Base-by-base conservation (phyloP, 2,329 filamentous ascomycete genomes). In the Fusarium staphyleae region DNA sequence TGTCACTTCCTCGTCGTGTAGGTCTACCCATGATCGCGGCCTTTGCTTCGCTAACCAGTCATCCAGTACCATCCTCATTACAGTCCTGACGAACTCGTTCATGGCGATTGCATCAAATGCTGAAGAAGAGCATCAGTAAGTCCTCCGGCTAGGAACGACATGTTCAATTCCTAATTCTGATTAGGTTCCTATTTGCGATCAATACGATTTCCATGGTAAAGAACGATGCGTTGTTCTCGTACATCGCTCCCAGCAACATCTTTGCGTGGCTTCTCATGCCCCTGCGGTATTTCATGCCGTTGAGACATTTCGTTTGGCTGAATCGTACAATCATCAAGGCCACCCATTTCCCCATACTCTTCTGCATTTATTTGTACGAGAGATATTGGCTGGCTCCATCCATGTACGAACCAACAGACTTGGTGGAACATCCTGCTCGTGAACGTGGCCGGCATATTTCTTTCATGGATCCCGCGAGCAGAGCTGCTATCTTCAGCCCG, bases 131-230 rank as follows among this genome's bases (percentile, higher is more conserved):
- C 93, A 97, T 57, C 85, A 87, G 78, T 84, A 71, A 65, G 81
- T 69, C 5, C 11, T 11, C 15, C 2, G n/a, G 5, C 3, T 4
- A 1, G 5, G n/a, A 1, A 5, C 9, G 5, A 22, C 22, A 7
- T 11, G 2, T 19, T 15, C 22, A 5, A 11, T 29, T 35, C 56
- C 65, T 28, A 69, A 42, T 14, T 1, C 9, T 26, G 7, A 26
- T 47, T 30, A 84, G 81, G 53, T 97, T 96, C 70, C 76, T 97
- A 3, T 97, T 98, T 69, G 93, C 93, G 0, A 92, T 98, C 72
- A 98, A 97, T 70, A 96, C 93, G 4, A 96, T 97, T 42, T 96
- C 91, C 4, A 96, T 96, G 90, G 93, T 97, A 62, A 98, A 97
- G 73, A 96, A 95, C n/a, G 93, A 98, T 71, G 90, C 92, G 0